Evolutionary conservation across 805 yeast genomes (phyloP).

Genomic region (Wickerhamomyces silvicola): DNA sequence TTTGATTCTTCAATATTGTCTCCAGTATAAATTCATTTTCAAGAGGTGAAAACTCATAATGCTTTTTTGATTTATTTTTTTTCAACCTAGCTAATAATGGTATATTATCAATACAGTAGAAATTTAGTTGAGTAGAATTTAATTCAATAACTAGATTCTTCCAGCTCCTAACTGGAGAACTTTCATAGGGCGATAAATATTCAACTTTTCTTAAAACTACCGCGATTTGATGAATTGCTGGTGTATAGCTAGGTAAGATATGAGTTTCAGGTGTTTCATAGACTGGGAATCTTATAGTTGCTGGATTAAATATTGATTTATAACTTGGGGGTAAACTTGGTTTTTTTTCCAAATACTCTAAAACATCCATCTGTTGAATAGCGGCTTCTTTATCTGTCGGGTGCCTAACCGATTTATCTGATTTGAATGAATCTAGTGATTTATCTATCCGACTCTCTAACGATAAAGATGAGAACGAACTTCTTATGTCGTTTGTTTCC

Average conservation of each 20-base stretch:
- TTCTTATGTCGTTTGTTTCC: too few species aligned
- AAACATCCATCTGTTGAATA: constrained; percentile 20
- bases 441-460: too few species aligned
- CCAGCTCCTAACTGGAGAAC: constrained; percentile 63
- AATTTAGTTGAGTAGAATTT: constrained; percentile 74
- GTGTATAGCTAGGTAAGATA: constrained; percentile 51
- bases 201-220: constrained; percentile 57
- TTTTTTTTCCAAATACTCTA: constrained; percentile 29
- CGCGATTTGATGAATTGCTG: constrained; percentile 56
- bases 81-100: constrained; percentile 19
- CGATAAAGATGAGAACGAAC: too few species aligned
- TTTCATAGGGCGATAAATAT: constrained; percentile 66
- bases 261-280: constrained; percentile 18
- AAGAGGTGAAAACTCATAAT: constrained; percentile 17
- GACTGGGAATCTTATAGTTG: constrained; percentile 22
- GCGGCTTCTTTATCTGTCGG: too few species aligned
- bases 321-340: constrained; percentile 31
- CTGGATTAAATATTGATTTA: constrained; percentile 18
- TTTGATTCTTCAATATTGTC: constrained; percentile 10
- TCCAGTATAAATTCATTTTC: constrained; percentile 21
- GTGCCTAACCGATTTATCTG: too few species aligned
- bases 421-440: too few species aligned
- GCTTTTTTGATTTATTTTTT: constrained; percentile 22
- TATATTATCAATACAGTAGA: constrained; percentile 38
- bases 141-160: constrained; percentile 54